phyloP scores from a whole-genome alignment of 768 basidiomycete species.

The Collybia sp. region DNA sequence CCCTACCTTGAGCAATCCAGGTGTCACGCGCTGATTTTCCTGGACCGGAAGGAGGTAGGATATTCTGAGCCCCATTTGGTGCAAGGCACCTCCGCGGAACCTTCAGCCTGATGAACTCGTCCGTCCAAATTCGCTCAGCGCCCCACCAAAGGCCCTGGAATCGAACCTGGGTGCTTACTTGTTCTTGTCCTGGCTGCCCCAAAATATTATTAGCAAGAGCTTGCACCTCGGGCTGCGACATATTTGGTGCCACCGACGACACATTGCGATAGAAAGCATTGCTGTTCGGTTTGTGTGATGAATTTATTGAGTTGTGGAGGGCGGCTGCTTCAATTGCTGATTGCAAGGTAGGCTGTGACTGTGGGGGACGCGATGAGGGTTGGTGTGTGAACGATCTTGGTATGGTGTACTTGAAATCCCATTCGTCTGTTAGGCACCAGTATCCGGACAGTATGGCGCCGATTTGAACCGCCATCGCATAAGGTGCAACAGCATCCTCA shows the following conservation, averaged over 20 bases:
- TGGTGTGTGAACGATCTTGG: constrained; percentile 19
- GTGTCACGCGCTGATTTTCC: constrained; percentile 25
- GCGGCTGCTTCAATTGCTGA: constrained; percentile 43
- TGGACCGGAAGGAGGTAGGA: constrained; percentile 60
- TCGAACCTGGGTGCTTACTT: constrained; percentile 37
- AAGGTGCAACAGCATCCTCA: constrained; percentile 53
- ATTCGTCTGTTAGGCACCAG: constrained; percentile 75
- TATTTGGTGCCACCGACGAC: constrained; percentile 12
- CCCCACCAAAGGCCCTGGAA: constrained; percentile 91
- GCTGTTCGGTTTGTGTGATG: constrained; percentile 3
- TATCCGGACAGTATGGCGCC: constrained; percentile 55
- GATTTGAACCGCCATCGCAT: constrained; percentile 69
- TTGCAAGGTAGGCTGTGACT: constrained; percentile 27
- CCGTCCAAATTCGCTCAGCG: constrained; percentile 81
- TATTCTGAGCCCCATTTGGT: constrained; percentile 55
- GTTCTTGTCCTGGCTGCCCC: constrained; percentile 15
- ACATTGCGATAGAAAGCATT: constrained; percentile 12
- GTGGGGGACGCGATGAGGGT: constrained; percentile 7
- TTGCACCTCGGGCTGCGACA: constrained; percentile 17
- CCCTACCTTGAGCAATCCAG: constrained; percentile 15
- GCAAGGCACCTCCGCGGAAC: constrained; percentile 62
- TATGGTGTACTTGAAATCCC: constrained; percentile 51
- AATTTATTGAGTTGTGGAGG: constrained; percentile 30
- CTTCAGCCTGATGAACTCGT: constrained; percentile 80
- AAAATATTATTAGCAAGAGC: constrained; percentile 16